These are phyloP conservation scores for Vanrija sp. DNA, from an alignment of 1,284 basidiomycete genomes.

Conservation along the genomic window DNA sequence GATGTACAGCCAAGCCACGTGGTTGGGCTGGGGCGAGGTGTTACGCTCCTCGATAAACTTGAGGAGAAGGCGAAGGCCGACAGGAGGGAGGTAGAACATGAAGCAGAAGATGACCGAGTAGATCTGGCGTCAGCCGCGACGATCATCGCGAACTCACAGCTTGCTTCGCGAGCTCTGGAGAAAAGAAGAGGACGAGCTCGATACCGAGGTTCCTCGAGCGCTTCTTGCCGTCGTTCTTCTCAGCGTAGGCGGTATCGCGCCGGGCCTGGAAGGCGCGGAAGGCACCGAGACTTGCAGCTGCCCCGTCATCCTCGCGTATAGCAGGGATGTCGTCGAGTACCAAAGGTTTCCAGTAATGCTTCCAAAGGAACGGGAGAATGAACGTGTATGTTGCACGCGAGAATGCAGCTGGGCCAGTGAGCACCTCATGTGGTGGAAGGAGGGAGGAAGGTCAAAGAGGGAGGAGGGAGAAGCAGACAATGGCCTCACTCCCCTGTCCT, in stretches of 20 bases:
- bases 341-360: slow-evolving; percentile 50
- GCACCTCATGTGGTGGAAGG: background rate
- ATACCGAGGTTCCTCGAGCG: slow-evolving; percentile 44
- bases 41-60: slow-evolving; percentile 49
- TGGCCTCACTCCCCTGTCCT: too few relatives aligned
- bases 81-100: slow-evolving; percentile 52
- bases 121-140: slow-evolving; percentile 23
- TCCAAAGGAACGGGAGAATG: slow-evolving; percentile 49
- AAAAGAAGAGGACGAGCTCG: slow-evolving; percentile 36
- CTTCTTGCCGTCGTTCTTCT: slow-evolving; percentile 22
- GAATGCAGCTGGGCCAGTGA: slow-evolving; percentile 31
- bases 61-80: slow-evolving; percentile 53
- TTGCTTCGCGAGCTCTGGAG: slow-evolving; percentile 21
- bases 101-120: slow-evolving; percentile 51
- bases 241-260: slow-evolving; percentile 18
- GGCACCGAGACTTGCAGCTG: slow-evolving; percentile 49
- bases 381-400: slow-evolving; percentile 48
- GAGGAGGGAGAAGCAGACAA: too few relatives aligned
- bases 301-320: slow-evolving; percentile 53
- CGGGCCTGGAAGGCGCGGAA: slow-evolving; percentile 42
- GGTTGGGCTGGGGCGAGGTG: slow-evolving; percentile 41
- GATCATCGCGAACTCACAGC: slow-evolving; percentile 18
- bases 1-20: slow-evolving; percentile 55
- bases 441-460: too few relatives aligned
- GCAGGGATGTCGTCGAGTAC: slow-evolving; percentile 52